These are phyloP conservation scores for Rhizophagus sp. DNA, from an alignment of 192 early-diverging fungal genomes.

Conservation along the genomic window DNA sequence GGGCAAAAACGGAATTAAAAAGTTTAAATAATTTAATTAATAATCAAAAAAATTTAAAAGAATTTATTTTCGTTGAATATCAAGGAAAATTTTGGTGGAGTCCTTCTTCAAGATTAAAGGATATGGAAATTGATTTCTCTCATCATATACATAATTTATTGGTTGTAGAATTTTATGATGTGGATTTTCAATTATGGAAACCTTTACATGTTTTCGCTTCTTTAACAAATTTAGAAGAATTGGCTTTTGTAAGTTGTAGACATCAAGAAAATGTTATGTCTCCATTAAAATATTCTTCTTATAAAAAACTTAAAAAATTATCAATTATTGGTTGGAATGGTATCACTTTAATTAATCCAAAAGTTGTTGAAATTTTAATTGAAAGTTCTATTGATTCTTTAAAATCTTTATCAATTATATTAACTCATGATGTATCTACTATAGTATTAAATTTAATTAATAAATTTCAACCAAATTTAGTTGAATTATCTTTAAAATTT, in stretches of 20 bases:
- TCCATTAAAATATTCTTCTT: conserved; percentile 2
- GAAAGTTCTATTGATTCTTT: not conserved
- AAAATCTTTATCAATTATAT: conserved; percentile 8
- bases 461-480: conserved; percentile 8
- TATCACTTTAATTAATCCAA: not conserved
- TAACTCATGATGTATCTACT: not conserved
- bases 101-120: conserved; percentile 2
- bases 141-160: not conserved
- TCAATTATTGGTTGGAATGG: conserved; percentile 1
- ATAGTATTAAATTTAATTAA: not conserved
- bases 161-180: conserved; percentile 3
- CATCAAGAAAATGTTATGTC: conserved; percentile 7
- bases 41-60: conserved; percentile 6
- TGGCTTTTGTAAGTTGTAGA: not conserved
- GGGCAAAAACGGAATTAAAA: not conserved
- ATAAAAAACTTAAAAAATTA: conserved; percentile 17
- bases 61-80: conserved; percentile 15
- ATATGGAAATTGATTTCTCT: conserved; percentile 3
- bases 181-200: conserved; percentile 9
- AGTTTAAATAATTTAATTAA: conserved; percentile 3
- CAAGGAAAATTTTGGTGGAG: conserved; percentile 11
- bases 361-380: not conserved
- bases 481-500: conserved; percentile 4
- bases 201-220: not conserved
- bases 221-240: conserved; percentile 5